These are phyloP conservation scores for Salix purpurea DNA, from an alignment of 345 rosid species.

Conservation along the genomic window DNA sequence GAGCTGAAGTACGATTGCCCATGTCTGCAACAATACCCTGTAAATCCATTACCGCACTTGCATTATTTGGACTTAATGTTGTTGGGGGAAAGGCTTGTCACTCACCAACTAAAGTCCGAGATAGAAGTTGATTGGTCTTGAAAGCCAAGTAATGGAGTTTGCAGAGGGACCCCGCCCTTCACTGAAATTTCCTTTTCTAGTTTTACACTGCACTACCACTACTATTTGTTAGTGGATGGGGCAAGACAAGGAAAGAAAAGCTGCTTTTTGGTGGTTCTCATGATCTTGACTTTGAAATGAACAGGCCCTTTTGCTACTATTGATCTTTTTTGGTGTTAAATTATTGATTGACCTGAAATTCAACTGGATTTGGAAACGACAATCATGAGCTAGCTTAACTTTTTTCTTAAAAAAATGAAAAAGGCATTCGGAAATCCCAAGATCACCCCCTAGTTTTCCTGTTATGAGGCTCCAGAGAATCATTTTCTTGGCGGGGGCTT, in stretches of 20 bases:
- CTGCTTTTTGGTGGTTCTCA: constrained; percentile 15
- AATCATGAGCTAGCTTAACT: background rate
- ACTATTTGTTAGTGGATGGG: background rate
- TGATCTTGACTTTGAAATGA: background rate
- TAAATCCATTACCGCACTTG: background rate
- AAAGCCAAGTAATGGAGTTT: constrained; percentile 52
- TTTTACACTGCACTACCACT: background rate
- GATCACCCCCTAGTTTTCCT: background rate
- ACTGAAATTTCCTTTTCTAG: background rate
- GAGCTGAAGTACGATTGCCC: constrained; percentile 44
- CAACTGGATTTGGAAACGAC: background rate
- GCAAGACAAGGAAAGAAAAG: constrained; percentile 4
- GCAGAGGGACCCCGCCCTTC: constrained; percentile 34
- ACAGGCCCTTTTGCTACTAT: background rate
- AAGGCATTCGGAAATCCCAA: background rate
- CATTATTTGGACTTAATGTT: constrained; percentile 21
- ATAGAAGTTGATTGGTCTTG: constrained; percentile 49
- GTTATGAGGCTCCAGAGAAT: background rate
- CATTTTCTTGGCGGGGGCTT: background rate
- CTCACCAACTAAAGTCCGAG: constrained; percentile 24
- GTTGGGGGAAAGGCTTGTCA: constrained; percentile 13
- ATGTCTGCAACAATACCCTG: constrained; percentile 21
- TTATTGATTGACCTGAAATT: constrained; percentile 4
- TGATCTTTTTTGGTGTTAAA: background rate
- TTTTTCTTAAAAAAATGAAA: background rate